Base-by-base conservation (phyloP, 768 basidiomycete species). In the Leccinum uliginosum region DNA sequence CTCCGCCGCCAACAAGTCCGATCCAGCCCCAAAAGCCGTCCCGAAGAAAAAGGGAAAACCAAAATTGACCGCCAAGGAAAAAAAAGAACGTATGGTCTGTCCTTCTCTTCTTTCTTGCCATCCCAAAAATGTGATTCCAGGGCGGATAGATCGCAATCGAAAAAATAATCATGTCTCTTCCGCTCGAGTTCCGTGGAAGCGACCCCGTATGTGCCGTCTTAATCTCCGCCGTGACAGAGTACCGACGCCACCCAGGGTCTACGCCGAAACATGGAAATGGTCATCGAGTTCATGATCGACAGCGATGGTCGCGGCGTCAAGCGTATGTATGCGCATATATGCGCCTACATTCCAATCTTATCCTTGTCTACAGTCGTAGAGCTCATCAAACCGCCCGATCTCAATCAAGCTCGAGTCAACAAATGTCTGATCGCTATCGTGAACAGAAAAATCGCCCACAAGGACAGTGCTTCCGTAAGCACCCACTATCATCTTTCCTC, bases 371-470 rank as follows among this genome's bases (percentile, higher is more conserved):
- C 4, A 96, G 93, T 95, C 23, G 73, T 80, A 29, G 89, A 92
- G 55, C 78, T 95, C 54, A 81, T 94, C 62, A 79, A 78, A 43
- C 85, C 85, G 2, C 91, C 92, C 0, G 90, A 93, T 60, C 80
- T 96, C 35, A 91, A 86, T 52, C 93, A 96, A 75, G 89, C 93
- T 8, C 81, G 90, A 44, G 94, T 93, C 43, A 96, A 97, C 71
- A 95, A 93, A 69, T 96, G 93, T 63, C 78, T 98, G 35, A 93
- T 98, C 52, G 91, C 93, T 2, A 76, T 98, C 7, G 93, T 95
- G 4, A 88, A 87, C 66, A 80, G 91, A 50, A 96, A 95, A 67
- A 80, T 91, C 19, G 89, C 93, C 1, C 77, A 76, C 55, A 95
- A 94, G 71, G 85, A 89, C 44, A 89, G 78, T 50, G 75, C 74